phyloP scores from a whole-genome alignment of 2,329 filamentous ascomycete genomes.

The Talaromyces sp. region DNA sequence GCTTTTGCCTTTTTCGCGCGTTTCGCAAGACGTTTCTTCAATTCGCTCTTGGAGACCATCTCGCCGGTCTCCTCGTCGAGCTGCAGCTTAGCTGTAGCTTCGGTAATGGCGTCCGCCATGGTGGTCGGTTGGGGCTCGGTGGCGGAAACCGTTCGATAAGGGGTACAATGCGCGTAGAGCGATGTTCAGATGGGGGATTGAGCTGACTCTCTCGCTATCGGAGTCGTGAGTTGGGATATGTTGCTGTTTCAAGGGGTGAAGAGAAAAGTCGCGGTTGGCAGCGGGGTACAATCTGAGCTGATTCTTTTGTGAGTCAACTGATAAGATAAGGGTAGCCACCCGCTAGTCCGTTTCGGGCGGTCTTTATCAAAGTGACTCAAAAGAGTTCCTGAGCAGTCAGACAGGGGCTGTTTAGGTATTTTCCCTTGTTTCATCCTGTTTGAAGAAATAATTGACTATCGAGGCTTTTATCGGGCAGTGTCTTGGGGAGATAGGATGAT shows the following conservation, averaged over 20 bases:
- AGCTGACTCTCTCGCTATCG: background rate
- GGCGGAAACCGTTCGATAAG: background rate
- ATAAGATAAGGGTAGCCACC: background rate
- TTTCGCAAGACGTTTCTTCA: slow-evolving; percentile 62
- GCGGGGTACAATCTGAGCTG: background rate
- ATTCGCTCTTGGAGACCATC: slow-evolving; percentile 63
- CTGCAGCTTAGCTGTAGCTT: slow-evolving; percentile 56
- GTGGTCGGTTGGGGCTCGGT: background rate
- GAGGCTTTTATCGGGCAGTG: background rate
- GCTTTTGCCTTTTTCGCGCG: slow-evolving; percentile 25
- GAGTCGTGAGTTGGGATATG: background rate
- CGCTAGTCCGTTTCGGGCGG: background rate
- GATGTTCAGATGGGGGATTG: background rate
- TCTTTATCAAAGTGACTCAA: background rate
- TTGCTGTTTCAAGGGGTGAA: slow-evolving; percentile 5
- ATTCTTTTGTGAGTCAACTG: slow-evolving; percentile 14
- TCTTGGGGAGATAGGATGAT: background rate
- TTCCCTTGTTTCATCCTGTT: background rate
- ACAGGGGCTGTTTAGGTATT: background rate
- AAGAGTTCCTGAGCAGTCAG: background rate
- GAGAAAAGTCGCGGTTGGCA: background rate
- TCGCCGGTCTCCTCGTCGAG: slow-evolving; percentile 65
- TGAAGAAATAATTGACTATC: background rate
- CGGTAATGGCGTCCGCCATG: slow-evolving; percentile 24
- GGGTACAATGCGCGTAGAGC: background rate